Evolutionary conservation across 2,329 filamentous ascomycete genomes (phyloP).

Genomic region (Fusarium papillatum): DNA sequence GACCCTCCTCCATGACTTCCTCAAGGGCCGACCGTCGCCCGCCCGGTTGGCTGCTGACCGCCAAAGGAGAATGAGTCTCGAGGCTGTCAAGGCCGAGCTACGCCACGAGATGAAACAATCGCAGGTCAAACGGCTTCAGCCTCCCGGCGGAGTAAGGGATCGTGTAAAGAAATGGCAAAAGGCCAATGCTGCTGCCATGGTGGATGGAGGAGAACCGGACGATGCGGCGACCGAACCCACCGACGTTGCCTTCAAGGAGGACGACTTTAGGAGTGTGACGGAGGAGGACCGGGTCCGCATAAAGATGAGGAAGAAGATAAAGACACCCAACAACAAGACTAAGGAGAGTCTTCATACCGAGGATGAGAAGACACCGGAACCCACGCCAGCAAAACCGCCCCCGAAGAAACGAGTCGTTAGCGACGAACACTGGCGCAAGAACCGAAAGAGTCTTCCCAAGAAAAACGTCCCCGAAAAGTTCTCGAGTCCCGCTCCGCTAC

Average conservation of each 20-base stretch:
- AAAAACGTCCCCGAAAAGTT: slow-evolving; percentile 53
- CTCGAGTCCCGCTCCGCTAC: slow-evolving; percentile 55
- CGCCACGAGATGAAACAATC: slow-evolving; percentile 69
- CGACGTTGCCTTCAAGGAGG: slow-evolving; percentile 71
- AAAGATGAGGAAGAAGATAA: slow-evolving; percentile 63
- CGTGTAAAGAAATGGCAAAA: slow-evolving; percentile 91
- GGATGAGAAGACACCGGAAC: slow-evolving; percentile 35
- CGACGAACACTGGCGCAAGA: slow-evolving; percentile 89
- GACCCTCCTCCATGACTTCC: slow-evolving; percentile 69
- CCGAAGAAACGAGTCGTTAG: slow-evolving; percentile 95
- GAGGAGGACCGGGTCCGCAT: slow-evolving; percentile 73
- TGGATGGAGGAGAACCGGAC: slow-evolving; percentile 58
- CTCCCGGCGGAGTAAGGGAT: slow-evolving; percentile 78
- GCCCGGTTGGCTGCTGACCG: slow-evolving; percentile 66
- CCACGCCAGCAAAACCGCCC: slow-evolving; percentile 60
- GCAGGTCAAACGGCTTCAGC: slow-evolving; percentile 70
- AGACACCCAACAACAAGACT: slow-evolving; percentile 49
- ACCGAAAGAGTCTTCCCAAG: slow-evolving; percentile 63
- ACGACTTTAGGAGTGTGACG: slow-evolving; percentile 69
- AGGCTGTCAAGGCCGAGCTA: slow-evolving; percentile 68
- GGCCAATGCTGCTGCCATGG: slow-evolving; percentile 77
- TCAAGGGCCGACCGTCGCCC: slow-evolving; percentile 68
- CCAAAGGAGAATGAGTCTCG: slow-evolving; percentile 68
- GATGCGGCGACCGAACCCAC: slow-evolving; percentile 69
- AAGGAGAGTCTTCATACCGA: slow-evolving; percentile 43